These are phyloP conservation scores for Sugiyamaella paludigena DNA, from an alignment of 1,139 yeast genomes.

Conservation along the genomic window DNA sequence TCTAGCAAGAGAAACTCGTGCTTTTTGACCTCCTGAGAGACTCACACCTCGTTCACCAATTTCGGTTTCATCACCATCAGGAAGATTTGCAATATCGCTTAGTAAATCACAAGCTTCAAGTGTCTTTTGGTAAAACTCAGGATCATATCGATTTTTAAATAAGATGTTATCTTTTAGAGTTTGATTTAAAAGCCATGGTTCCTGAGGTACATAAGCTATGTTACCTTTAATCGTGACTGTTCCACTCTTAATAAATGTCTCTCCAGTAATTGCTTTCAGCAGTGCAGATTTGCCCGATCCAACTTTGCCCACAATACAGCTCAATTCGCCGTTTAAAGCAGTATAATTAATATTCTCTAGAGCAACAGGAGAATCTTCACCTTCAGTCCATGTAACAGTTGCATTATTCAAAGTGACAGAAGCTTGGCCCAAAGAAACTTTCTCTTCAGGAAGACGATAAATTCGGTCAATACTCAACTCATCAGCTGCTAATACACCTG, in stretches of 20 bases:
- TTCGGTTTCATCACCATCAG: slow-evolving; percentile 78
- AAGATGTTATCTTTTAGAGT: slow-evolving; percentile 71
- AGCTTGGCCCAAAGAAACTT: too few species aligned
- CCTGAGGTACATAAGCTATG: slow-evolving; percentile 78
- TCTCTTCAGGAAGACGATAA: slow-evolving; percentile 27
- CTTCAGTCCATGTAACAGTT: slow-evolving; percentile 34
- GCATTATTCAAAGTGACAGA: slow-evolving; percentile 39
- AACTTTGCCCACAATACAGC: slow-evolving; percentile 74
- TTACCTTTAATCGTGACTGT: slow-evolving; percentile 49
- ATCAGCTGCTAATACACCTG: slow-evolving; percentile 49
- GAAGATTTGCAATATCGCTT: slow-evolving; percentile 64
- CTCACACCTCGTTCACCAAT: slow-evolving; percentile 78
- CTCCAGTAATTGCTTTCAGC: slow-evolving; percentile 60
- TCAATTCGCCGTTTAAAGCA: slow-evolving; percentile 57
- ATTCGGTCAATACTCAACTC: slow-evolving; percentile 34
- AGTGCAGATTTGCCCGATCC: slow-evolving; percentile 78
- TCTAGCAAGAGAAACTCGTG: slow-evolving; percentile 78
- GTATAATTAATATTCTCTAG: slow-evolving; percentile 48
- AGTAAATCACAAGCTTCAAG: slow-evolving; percentile 73
- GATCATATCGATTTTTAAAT: slow-evolving; percentile 72
- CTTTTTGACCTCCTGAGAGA: slow-evolving; percentile 88
- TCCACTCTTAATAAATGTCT: slow-evolving; percentile 56
- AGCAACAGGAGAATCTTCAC: slow-evolving; percentile 41
- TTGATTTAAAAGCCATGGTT: slow-evolving; percentile 78
- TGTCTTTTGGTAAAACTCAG: slow-evolving; percentile 61